Percentiles rank a stretch among this genome's conserved stretches.
Evolutionary conservation across 768 basidiomycete species (phyloP).

Genomic region (Lactarius indigo): DNA sequence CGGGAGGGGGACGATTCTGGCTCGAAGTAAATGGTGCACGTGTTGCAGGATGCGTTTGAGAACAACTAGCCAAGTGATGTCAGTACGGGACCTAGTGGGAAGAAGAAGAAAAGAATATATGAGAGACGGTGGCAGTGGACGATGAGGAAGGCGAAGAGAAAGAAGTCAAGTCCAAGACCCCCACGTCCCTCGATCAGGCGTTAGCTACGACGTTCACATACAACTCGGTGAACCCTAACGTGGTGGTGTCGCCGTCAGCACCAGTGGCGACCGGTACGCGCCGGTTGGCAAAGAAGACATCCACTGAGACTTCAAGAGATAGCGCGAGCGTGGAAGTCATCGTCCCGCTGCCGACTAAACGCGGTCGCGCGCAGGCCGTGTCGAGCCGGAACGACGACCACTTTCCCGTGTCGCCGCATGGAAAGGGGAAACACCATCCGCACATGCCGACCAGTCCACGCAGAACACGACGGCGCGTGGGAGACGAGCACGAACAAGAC

Average conservation of each 20-base stretch:
- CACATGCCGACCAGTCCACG: background rate
- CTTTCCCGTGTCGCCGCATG: background rate
- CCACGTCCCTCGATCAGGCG: constrained; percentile 4
- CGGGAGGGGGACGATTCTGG: too few species aligned
- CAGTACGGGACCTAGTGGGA: background rate
- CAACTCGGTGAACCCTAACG: constrained; percentile 2
- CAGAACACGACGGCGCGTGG: constrained; percentile 8
- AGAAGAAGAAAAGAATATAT: background rate
- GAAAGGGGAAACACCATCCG: background rate
- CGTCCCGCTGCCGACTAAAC: background rate
- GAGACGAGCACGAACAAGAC: background rate
- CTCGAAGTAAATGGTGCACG: background rate
- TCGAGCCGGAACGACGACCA: too few species aligned
- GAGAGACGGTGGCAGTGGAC: background rate
- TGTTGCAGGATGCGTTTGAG: too few species aligned
- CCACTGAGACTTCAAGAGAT: background rate
- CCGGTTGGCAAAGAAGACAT: background rate
- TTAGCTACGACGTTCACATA: constrained; percentile 11
- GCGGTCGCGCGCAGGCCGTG: too few species aligned
- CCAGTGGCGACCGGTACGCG: background rate
- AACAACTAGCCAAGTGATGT: too few species aligned
- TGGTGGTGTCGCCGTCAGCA: background rate
- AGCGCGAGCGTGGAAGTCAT: background rate
- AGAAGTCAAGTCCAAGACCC: background rate
- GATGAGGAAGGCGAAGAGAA: background rate